Evolutionary conservation across 495 filamentous ascomycete species (phyloP), one percentile per base, ranked within the genome.

Genomic region (Neurospora sp.): DNA sequence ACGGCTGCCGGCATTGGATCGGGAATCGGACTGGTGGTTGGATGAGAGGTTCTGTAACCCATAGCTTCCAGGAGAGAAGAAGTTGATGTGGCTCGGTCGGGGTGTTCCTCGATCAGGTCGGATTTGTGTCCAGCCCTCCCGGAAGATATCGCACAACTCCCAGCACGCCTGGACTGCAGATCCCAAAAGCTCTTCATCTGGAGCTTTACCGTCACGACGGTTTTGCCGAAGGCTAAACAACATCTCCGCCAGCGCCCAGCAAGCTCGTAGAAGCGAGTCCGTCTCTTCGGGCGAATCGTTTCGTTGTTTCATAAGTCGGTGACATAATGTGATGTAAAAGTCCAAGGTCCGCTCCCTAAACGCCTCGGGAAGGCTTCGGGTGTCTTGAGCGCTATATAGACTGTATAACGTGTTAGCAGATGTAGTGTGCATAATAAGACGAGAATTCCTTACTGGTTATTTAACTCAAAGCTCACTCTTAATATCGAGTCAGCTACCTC

Each of bases 121-220:
- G 39, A 96, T 89, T 79, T 97, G 91, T 38, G 93, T 94, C 94
- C 94, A 97, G 12, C 94, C 94, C 84, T 96, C 92, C 41, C 94
- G 88, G 83, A 97, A 97, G 69, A 97, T 90, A 83, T 97, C 94
- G 80, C 93, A 96, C 37, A 97, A 88, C 76, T 97, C 94, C 94
- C 94, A 97, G 81, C 94, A 97, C 7, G 94, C 92, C 78, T 97
- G 94, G 4, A 97, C 91, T 0, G 94, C 93, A 4, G 92, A 94
- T 18, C 92, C 90, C 7, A 97, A 86, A 8, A 97, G 84, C 76
- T 96, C 93, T 78, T 94, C 92, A 77, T 96, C 93, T 0, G 92
- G 84, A 0, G 83, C 80, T 77, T 90, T 93, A 46, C 89, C 89
- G 75, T 95, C 92, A 40, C 89, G 84, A 74, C 88, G 91, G 80